Evolutionary conservation across 2,329 filamentous ascomycete genomes (phyloP).

Genomic region (Alternaria sp.): DNA sequence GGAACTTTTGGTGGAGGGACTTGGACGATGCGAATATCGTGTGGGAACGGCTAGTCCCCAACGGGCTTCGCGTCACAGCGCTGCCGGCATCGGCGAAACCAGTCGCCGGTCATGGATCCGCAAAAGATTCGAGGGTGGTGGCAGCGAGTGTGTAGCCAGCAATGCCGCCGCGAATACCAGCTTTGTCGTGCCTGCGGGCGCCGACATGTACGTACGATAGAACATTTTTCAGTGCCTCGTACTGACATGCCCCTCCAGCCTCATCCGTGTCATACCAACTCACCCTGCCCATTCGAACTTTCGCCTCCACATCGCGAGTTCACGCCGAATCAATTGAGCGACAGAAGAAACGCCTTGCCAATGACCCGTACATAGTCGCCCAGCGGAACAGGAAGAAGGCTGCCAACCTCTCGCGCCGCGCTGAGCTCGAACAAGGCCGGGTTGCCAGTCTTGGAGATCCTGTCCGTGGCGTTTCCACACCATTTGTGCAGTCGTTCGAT

Average conservation of each 20-base stretch:
- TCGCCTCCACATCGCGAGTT: conserved; percentile 71
- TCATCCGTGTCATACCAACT: conserved; percentile 47
- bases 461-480: conserved; percentile 78
- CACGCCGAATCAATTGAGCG: conserved; percentile 61
- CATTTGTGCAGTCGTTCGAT: conserved; percentile 85
- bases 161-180: conserved; percentile 61
- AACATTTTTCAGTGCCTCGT: neutral
- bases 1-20: conserved; percentile 32
- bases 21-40: conserved; percentile 21
- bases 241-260: conserved; percentile 15
- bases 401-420: conserved; percentile 79
- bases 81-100: conserved; percentile 20
- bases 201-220: conserved; percentile 41
- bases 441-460: conserved; percentile 76
- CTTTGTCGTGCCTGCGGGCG: conserved; percentile 55
- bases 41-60: conserved; percentile 25
- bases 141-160: conserved; percentile 22
- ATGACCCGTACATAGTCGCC: conserved; percentile 83
- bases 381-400: conserved; percentile 85
- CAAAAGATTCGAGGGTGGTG: conserved; percentile 29
- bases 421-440: conserved; percentile 72
- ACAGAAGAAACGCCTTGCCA: conserved; percentile 68
- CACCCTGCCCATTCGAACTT: conserved; percentile 63
- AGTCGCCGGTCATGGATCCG: conserved; percentile 11
- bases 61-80: conserved; percentile 14